Percentiles rank a stretch among this genome's conserved stretches.
phyloP scores from a whole-genome alignment of 768 basidiomycete species.

The Thelephora ganbajun region DNA sequence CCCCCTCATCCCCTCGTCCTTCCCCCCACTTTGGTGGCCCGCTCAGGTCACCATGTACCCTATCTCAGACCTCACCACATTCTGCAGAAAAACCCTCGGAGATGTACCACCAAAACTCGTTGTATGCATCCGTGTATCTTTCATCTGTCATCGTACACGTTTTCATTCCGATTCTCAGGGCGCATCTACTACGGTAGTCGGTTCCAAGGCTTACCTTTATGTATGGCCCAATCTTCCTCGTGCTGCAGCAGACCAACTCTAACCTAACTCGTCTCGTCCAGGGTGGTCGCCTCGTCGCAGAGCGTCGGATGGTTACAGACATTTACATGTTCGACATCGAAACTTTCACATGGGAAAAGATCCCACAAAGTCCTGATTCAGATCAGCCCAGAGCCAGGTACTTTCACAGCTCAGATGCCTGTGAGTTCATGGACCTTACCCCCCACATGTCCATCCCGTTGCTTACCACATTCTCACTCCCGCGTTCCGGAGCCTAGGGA shows the following conservation, averaged over 20 bases:
- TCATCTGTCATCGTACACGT: neutral
- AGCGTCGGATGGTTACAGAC: conserved; percentile 80
- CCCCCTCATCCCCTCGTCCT: conserved; percentile 4
- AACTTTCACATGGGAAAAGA: conserved; percentile 66
- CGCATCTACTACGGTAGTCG: conserved; percentile 82
- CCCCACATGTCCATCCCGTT: neutral
- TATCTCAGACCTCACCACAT: conserved; percentile 82
- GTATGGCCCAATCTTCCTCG: conserved; percentile 28
- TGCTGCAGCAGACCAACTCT: neutral
- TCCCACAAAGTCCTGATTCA: conserved; percentile 47
- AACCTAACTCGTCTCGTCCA: conserved; percentile 14
- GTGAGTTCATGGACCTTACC: conserved; percentile 24
- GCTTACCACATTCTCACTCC: conserved; percentile 1
- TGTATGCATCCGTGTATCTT: conserved; percentile 31
- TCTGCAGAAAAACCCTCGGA: conserved; percentile 68
- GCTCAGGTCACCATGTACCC: conserved; percentile 42
- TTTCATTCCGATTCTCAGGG: conserved; percentile 32
- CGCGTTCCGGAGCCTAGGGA: conserved; percentile 35
- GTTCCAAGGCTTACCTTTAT: conserved; percentile 82
- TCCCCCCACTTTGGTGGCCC: conserved; percentile 4
- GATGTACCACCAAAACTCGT: conserved; percentile 84
- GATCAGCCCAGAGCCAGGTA: conserved; percentile 75
- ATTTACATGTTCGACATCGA: conserved; percentile 83
- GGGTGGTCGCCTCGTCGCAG: conserved; percentile 82
- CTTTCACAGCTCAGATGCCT: conserved; percentile 87